Conservation (phyloP, 2,329 filamentous ascomycete genomes). For the Ceratocystiopsis sp. region DNA sequence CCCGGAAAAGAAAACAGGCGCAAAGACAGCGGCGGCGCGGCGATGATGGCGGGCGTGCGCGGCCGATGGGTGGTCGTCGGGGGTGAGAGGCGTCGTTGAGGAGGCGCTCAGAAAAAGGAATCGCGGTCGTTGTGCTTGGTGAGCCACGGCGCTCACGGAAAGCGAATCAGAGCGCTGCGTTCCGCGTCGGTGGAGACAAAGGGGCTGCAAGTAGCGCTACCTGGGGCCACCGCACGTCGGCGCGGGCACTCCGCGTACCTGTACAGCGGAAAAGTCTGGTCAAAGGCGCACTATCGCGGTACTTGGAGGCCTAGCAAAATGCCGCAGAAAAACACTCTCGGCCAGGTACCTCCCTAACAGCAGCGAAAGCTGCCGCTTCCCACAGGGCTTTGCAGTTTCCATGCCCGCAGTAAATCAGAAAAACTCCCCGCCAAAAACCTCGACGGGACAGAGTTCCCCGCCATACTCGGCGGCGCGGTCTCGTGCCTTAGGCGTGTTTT, state of each 20-base stretch:
- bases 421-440: slow-evolving; percentile 4
- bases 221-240: too few relatives aligned
- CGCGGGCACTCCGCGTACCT: too few relatives aligned
- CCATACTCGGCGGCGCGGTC: too few relatives aligned
- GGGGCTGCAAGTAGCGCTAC: too few relatives aligned
- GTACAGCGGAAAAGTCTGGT: too few relatives aligned
- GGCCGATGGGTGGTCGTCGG: neutral
- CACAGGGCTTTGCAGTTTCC: slow-evolving; percentile 1
- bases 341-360: neutral
- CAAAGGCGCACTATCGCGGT: too few relatives aligned
- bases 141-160: too few relatives aligned
- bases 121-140: slow-evolving; percentile 4
- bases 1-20: neutral
- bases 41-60: slow-evolving; percentile 2
- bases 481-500: neutral
- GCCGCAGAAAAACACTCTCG: too few relatives aligned
- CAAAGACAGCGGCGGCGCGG: slow-evolving; percentile 1
- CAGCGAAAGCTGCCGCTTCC: neutral
- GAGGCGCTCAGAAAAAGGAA: slow-evolving; percentile 6
- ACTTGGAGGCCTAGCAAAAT: too few relatives aligned
- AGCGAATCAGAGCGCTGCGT: too few relatives aligned
- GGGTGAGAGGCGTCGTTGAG: slow-evolving; percentile 1
- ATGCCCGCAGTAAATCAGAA: neutral
- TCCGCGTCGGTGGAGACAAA: too few relatives aligned
- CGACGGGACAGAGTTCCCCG: neutral